Evolutionary conservation across 2,329 filamentous ascomycete genomes (phyloP), one percentile per base, ranked within the genome.

Genomic region (Pseudogymnoascus sp.): DNA sequence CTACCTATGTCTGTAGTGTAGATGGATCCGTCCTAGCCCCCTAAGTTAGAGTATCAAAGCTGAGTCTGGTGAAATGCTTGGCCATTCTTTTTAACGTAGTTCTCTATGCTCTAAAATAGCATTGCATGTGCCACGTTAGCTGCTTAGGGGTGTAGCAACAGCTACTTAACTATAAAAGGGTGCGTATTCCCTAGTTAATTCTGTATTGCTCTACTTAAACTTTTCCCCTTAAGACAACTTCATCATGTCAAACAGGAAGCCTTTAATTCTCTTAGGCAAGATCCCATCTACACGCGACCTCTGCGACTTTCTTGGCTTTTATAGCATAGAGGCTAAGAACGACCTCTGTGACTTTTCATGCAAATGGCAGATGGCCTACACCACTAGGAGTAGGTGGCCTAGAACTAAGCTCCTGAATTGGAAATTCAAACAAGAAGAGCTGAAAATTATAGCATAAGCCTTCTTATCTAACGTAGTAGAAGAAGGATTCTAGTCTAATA

Each of bases 281-380:
- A 48, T 68, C 4, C 62, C 65, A 11, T 64, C 66, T 23, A 60
- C 67, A 10, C 64, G 57, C 54, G 37, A 64, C 31, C 48, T 68
- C 1, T 63, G 25, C 21, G 62, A 66, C 21, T 36, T 36, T 23
- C 62, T 68, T n/a, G 66, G 67, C 2, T 65, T 68, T 34, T 21
- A 21, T 45, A 5, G 19, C 41, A 21, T 7, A 21, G 19, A 45
- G 19, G 41, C 16, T 1, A 2, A 45, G 10, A 62, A 61, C 5
- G n/a, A 23, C 13, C 66, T 67, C 43, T 51, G 60, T 60, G 63
- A 67, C 3, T 28, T 57, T 6, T 61, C 63, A 10, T 62, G 41
- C 14, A 21, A 51, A 16, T 68, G 48, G 45, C 64, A 64, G 28
- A 68, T 61, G 48, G 62, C 60, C 13, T 65, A 61, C 39, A 51